Evolutionary conservation across 768 basidiomycete genomes (phyloP).

Genomic region (Leucocoprinus sp.): DNA sequence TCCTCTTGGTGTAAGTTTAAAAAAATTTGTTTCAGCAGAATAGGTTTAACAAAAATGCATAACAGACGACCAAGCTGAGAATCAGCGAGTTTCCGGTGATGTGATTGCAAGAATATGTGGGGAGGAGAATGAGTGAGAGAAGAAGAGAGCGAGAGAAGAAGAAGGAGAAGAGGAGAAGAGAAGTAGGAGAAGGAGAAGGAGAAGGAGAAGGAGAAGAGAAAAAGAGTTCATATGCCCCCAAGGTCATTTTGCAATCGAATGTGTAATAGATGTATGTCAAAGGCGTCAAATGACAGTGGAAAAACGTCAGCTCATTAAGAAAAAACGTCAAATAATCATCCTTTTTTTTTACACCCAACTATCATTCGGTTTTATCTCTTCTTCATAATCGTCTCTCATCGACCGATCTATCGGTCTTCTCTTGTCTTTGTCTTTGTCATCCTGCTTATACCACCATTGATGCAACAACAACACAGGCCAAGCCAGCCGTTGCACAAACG

Average conservation of each 20-base stretch:
- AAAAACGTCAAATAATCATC: neutral
- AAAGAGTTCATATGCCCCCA: too few species aligned
- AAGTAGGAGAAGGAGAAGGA: too few species aligned
- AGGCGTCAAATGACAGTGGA: too few species aligned
- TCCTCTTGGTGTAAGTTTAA: constrained; percentile 45
- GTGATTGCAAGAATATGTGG: too few species aligned
- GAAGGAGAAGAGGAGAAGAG: too few species aligned
- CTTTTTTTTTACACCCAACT: neutral
- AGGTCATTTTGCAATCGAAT: too few species aligned
- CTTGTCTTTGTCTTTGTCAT: neutral
- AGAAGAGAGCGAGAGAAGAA: too few species aligned
- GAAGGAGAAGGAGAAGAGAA: too few species aligned
- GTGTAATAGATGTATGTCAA: too few species aligned
- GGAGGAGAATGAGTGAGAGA: too few species aligned
- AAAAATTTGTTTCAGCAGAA: neutral
- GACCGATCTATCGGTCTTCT: neutral
- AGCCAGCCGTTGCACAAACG: constrained; percentile 23
- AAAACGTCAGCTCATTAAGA: too few species aligned
- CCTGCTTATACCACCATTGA: neutral
- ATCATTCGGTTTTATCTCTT: constrained; percentile 1
- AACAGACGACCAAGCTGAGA: constrained; percentile 29
- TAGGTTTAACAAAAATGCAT: constrained; percentile 1
- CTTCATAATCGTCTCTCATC: neutral
- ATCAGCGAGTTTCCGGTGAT: constrained; percentile 34
- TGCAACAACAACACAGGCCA: constrained; percentile 27